Evolutionary conservation across 208 protist genomes (phyloP), one percentile per base, ranked within the genome.

Genomic region (Trypanosoma platydactyli): DNA sequence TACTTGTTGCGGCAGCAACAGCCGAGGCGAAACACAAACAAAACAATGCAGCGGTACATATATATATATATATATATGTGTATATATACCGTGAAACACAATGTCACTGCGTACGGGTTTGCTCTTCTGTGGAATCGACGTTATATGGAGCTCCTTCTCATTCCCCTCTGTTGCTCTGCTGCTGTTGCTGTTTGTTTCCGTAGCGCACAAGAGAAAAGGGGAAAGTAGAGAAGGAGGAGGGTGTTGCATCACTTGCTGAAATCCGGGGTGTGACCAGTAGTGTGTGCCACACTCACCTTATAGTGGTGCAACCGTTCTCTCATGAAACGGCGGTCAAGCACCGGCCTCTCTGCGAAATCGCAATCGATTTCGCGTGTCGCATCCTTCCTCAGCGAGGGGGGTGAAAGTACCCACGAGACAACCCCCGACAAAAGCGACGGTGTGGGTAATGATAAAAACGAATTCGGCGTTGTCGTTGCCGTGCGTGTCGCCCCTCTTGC

Each of bases 401-500:
- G 30, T 45, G 56, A 61, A 1, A 11, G 16, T 3, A 25, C 44
- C 3, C 6, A 3, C 5, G 44, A 33, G 3, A 1, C 42, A 38
- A 50, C 13, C 52, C 35, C 33, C 33, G 33, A 9, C 5, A 38
- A 38, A 9, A 38, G 1, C n/a, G 44, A 0, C 22, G 42, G 62
- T n/a, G 30, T 24, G 15, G 48, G 46, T 41, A n/a, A 42, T 25
- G 46, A 61, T 29, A 30, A 50, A 41, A 40, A 64, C 30, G 46
- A 24, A 22, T 30, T 52, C 22, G 61, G 80, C 54, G 81, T 92
- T 40, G 3, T 84, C 20, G 86, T 92, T 25, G 83, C 78, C 13
- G 73, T 76, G 1, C 82, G 86, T 29, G 76, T 92, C 51, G 74
- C 82, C 5, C 86, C 86, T 11, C 85, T 89, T 62, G 86, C 59